A percentile compares a stretch with the other conserved stretches of the same genome.
phyloP scores from a whole-genome alignment of 345 rosid species.

The Geranium rotundifolium region DNA sequence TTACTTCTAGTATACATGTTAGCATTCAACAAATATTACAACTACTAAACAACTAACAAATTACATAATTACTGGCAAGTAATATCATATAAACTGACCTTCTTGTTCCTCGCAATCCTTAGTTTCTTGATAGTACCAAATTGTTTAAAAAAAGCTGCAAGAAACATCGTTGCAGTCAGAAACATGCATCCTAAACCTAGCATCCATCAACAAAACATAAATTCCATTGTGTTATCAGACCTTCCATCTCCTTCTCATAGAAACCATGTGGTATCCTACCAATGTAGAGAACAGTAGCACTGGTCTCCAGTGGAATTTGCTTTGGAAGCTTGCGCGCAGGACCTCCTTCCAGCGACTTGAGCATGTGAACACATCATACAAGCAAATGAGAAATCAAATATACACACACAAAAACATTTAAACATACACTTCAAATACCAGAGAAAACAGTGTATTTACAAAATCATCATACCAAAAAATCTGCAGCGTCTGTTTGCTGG shows the following conservation, averaged over 20 bases:
- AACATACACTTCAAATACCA: background rate
- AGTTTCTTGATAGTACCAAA: slow-evolving; percentile 77
- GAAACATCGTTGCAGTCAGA: background rate
- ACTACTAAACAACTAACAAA: background rate
- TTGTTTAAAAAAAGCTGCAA: slow-evolving; percentile 61
- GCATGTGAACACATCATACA: background rate
- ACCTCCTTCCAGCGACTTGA: slow-evolving; percentile 76
- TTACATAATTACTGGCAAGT: background rate
- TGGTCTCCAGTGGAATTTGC: slow-evolving; percentile 22
- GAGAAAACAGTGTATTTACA: background rate
- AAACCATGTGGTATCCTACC: slow-evolving; percentile 94
- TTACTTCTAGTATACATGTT: background rate
- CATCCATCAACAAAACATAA: background rate
- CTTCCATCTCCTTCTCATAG: slow-evolving; percentile 81
- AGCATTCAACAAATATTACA: no score
- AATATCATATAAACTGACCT: slow-evolving; percentile 23
- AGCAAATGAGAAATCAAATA: background rate
- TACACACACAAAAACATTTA: background rate
- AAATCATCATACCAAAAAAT: slow-evolving; percentile 56
- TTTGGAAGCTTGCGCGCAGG: slow-evolving; percentile 41
- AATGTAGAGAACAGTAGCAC: slow-evolving; percentile 57
- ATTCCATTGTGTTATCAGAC: slow-evolving; percentile 14
- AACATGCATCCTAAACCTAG: background rate
- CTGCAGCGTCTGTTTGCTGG: slow-evolving; percentile 29
- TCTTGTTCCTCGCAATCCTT: slow-evolving; percentile 75